A percentile compares a stretch with the other conserved stretches of the same genome.
Conservation (phyloP, 2,329 filamentous ascomycete genomes). For the Coniochaeta sp. region DNA sequence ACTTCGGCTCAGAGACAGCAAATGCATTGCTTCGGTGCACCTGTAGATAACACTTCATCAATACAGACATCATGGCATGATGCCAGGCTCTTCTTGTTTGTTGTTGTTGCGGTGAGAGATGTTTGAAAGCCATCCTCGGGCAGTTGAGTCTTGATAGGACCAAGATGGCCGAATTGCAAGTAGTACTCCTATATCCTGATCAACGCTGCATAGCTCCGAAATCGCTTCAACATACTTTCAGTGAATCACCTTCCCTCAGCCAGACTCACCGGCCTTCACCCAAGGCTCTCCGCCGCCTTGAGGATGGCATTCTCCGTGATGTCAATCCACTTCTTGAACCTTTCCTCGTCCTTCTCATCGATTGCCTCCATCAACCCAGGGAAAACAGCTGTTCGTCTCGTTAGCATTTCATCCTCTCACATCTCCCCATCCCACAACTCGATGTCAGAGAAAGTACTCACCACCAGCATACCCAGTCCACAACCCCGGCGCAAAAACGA, state of each 20-base stretch:
- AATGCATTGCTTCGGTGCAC: no score
- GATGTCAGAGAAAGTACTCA: conserved; percentile 17
- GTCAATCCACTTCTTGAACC: conserved; percentile 2
- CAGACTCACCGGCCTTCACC: neutral
- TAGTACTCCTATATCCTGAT: no score
- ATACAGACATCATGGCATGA: no score
- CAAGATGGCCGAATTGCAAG: no score
- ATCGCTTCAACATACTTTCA: no score
- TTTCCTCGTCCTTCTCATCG: neutral
- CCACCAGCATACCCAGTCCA: conserved; percentile 88
- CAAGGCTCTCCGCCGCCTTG: neutral
- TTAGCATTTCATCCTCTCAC: neutral
- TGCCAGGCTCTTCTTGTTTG: no score
- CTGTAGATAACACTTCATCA: no score
- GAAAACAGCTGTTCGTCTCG: neutral
- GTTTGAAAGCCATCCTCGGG: no score
- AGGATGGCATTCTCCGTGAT: conserved; percentile 1
- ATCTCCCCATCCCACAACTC: neutral
- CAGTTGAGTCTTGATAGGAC: no score
- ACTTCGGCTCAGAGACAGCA: no score
- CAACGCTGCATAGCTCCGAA: no score
- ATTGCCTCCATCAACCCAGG: conserved; percentile 2
- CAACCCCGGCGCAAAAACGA: conserved; percentile 83
- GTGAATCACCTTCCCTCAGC: neutral
- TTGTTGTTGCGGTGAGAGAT: no score